A percentile compares a stretch with the other conserved stretches of the same genome.
phyloP scores from a whole-genome alignment of 371 early-diverging fungal genomes.

The Mortierella sp. region DNA sequence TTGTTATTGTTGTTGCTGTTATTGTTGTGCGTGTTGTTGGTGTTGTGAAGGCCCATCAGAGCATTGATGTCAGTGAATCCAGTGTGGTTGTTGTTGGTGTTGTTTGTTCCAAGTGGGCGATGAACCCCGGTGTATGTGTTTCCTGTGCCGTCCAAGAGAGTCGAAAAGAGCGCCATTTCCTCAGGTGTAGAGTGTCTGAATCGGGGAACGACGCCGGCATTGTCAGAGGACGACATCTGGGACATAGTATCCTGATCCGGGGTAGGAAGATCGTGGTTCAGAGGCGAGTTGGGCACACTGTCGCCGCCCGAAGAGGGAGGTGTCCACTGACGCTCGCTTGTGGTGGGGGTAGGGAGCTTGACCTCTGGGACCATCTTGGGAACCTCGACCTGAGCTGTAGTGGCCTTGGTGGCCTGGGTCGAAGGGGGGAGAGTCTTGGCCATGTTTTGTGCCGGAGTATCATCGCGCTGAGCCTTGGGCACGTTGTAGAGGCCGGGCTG shows the following conservation, averaged over 20 bases:
- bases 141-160: conserved; percentile 22
- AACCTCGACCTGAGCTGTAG: not conserved
- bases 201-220: conserved; percentile 21
- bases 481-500: conserved; percentile 49
- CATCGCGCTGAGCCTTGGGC: conserved; percentile 14
- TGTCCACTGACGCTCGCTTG: conserved; percentile 38
- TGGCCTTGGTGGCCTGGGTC: not conserved
- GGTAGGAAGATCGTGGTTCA: conserved; percentile 28
- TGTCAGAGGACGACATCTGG: not conserved
- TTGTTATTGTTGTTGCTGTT: not conserved
- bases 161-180: conserved; percentile 26
- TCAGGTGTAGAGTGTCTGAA: conserved; percentile 23
- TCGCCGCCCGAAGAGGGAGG: conserved; percentile 57
- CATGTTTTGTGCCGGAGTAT: conserved; percentile 9
- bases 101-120: not conserved
- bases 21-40: not conserved
- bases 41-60: not conserved
- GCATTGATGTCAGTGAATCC: conserved; percentile 5
- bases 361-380: not conserved
- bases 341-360: conserved; percentile 3
- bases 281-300: conserved; percentile 51
- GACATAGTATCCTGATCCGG: not conserved
- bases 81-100: conserved; percentile 3
- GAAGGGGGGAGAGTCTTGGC: conserved; percentile 11
- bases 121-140: conserved; percentile 14